phyloP scores from a whole-genome alignment of 1,139 yeast species.

The Magnusiomyces magnusii region DNA sequence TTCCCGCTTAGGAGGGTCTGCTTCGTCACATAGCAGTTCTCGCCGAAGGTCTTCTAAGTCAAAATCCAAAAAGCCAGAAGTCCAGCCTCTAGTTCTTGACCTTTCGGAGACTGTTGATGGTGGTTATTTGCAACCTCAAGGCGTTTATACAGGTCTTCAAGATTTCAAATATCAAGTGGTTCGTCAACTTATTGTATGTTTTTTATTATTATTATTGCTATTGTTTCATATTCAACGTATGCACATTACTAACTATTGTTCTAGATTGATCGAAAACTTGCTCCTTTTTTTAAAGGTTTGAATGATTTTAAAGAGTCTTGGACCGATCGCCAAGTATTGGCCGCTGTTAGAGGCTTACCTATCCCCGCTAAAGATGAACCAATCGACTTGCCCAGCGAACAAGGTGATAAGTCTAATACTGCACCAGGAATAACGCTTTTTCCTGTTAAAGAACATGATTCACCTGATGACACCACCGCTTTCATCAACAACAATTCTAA shows the following conservation, averaged over 20 bases:
- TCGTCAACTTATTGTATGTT: slow-evolving; percentile 44
- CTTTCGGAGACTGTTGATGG: slow-evolving; percentile 41
- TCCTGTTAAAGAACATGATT: not conserved
- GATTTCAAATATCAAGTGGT: slow-evolving; percentile 72
- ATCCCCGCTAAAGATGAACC: slow-evolving; percentile 18
- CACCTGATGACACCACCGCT: not conserved
- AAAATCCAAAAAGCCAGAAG: not conserved
- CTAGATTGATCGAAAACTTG: slow-evolving; percentile 50
- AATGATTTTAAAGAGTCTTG: slow-evolving; percentile 72
- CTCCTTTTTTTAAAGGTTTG: slow-evolving; percentile 88
- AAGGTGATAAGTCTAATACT: not conserved
- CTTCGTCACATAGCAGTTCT: not conserved
- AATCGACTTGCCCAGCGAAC: not conserved
- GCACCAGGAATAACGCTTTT: no score
- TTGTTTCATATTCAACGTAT: not conserved
- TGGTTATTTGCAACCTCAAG: slow-evolving; percentile 66
- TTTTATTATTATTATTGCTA: not conserved
- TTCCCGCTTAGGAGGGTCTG: not conserved
- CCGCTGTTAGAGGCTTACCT: slow-evolving; percentile 40
- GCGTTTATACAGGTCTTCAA: slow-evolving; percentile 68
- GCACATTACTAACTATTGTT: not conserved
- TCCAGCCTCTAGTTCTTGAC: slow-evolving; percentile 25
- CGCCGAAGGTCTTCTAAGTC: not conserved
- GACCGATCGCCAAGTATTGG: slow-evolving; percentile 62
- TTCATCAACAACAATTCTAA: not conserved